Percentiles rank a stretch among this genome's conserved stretches.
Evolutionary conservation across 768 basidiomycete species (phyloP).

Genomic region (Rhizopogon roseolus): DNA sequence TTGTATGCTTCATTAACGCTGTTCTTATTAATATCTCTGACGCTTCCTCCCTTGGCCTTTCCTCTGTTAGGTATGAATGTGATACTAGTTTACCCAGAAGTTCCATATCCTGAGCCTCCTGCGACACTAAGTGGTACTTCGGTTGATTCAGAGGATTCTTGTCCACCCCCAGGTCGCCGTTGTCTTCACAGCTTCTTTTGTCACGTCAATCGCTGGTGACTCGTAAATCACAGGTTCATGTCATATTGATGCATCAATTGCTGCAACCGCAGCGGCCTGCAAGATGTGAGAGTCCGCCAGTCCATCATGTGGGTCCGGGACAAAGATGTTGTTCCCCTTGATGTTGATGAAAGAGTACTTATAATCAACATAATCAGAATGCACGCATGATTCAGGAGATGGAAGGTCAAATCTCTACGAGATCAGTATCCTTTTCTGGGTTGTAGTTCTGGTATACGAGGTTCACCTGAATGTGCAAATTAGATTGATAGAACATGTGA

Average conservation of each 20-base stretch:
- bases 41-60: constrained; percentile 11
- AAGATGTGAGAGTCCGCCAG: constrained; percentile 1
- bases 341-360: constrained; percentile 54
- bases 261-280: too few species aligned
- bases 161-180: constrained; percentile 14
- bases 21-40: constrained; percentile 13
- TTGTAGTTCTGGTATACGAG: constrained; percentile 58
- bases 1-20: constrained; percentile 12
- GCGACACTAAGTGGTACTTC: background rate
- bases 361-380: constrained; percentile 1
- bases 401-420: constrained; percentile 39
- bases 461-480: constrained; percentile 39
- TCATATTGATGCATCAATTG: too few species aligned
- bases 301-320: constrained; percentile 19
- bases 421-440: constrained; percentile 36
- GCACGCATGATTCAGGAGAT: background rate
- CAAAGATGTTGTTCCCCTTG: constrained; percentile 46
- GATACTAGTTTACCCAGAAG: background rate
- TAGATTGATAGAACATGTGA: background rate
- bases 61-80: background rate
- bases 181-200: constrained; percentile 8
- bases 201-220: too few species aligned
- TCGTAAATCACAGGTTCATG: too few species aligned
- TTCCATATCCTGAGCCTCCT: background rate
- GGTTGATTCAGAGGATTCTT: background rate